Evolutionary conservation across 208 protist species (phyloP).

Genomic region (Leishmania tropica): DNA sequence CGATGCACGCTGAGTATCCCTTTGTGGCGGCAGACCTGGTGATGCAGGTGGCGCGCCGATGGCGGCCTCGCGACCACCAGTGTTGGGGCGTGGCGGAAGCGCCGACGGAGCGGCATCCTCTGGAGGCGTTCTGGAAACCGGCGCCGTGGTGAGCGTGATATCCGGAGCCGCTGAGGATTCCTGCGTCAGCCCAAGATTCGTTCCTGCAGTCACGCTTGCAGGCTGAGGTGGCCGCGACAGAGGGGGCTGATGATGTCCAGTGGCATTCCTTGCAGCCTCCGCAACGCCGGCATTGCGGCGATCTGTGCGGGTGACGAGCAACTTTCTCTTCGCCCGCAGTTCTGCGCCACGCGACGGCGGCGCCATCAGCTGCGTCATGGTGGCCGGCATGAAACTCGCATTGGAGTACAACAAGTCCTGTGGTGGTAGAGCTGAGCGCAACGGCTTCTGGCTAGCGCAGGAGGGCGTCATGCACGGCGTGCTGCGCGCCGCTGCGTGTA

Average conservation of each 20-base stretch:
- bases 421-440: not conserved
- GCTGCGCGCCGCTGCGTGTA: no score
- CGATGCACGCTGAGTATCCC: no score
- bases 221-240: not conserved
- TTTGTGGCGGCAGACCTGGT: not conserved
- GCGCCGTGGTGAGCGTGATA: not conserved
- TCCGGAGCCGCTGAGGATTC: not conserved
- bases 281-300: constrained; percentile 16
- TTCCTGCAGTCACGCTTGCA: not conserved
- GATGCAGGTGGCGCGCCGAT: not conserved
- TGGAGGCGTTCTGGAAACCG: not conserved
- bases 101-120: not conserved
- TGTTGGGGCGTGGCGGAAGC: not conserved
- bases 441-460: constrained; percentile 1
- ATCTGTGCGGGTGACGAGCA: constrained; percentile 46
- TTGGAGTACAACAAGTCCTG: constrained; percentile 16
- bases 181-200: not conserved
- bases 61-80: not conserved
- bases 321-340: constrained; percentile 38
- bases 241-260: not conserved
- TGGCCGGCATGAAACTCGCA: constrained; percentile 34
- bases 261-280: not conserved
- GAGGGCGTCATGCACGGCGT: not conserved
- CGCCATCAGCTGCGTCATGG: constrained; percentile 50
- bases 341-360: constrained; percentile 40